Evolutionary conservation across 2,329 filamentous ascomycete genomes (phyloP), one percentile per base, ranked within the genome.

Genomic region (Fusarium incarnatum): DNA sequence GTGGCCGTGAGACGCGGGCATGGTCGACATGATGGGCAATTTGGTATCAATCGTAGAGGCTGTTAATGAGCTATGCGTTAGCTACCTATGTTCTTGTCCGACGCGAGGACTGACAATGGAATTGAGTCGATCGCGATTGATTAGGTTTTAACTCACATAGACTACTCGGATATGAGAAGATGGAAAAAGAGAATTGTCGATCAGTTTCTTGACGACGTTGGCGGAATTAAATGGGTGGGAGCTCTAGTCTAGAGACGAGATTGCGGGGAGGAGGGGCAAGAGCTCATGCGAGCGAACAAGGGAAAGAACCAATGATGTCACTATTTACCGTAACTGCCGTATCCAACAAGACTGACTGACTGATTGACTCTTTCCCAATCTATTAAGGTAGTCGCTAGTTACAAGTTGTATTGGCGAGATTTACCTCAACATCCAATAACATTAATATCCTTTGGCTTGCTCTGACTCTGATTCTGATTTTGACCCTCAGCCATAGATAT

Each of bases 1-100:
- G 78, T 88, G 86, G 78, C 85, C 86, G 75, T 83, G 81, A 63
- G 83, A 81, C 23, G 84, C 84, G 44, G 82, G 81, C 83, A 85
- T 85, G 34, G 82, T 80, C 73, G 84, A 84, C 84, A 86, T 86
- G 70, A 41, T 72, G 72, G 70, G 65, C 60, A 57, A 44, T 46
- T 49, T 48, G 46, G 25, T 20, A 32, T 41, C 49, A 32, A 50
- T 64, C 53, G 52, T 40, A 37, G 34, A 52, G 41, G 53, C 57
- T 69, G 42, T 67, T 72, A 12, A 18, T 49, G 28, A 63, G 54
- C 16, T 47, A n/a, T 41, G 28, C 68, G 42, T 69, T 41, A 66
- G 64, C 60, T 40, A 28, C 11, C 11, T 28, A 34, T 27, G 25
- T 27, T 22, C 34, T 11, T 32, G 37, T 22, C n/a, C 27, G 22